phyloP scores from a whole-genome alignment of 2,329 filamentous ascomycete genomes.

The Aspergillus ruber region DNA sequence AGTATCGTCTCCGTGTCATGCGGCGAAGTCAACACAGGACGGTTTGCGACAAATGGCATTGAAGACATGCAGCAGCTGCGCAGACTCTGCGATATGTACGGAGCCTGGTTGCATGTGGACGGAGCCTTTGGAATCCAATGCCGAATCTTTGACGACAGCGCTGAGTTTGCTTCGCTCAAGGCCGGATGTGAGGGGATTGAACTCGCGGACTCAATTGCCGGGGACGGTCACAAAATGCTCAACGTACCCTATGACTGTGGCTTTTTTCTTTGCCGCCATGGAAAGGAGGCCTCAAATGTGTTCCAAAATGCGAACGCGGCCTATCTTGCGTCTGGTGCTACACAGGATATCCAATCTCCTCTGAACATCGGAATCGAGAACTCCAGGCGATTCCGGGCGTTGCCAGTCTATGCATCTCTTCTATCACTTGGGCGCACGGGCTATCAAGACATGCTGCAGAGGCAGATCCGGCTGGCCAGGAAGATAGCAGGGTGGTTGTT shows the following conservation, averaged over 20 bases:
- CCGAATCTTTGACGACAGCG: slow-evolving; percentile 53
- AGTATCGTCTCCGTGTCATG: slow-evolving; percentile 75
- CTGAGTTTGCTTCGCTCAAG: slow-evolving; percentile 52
- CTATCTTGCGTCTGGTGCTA: slow-evolving; percentile 54
- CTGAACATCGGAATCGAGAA: slow-evolving; percentile 86
- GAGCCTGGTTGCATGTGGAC: slow-evolving; percentile 84
- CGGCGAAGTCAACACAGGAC: slow-evolving; percentile 84
- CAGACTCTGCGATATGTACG: slow-evolving; percentile 62
- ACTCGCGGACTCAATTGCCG: slow-evolving; percentile 77
- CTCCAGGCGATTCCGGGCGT: slow-evolving; percentile 78
- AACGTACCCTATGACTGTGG: slow-evolving; percentile 94
- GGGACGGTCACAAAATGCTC: slow-evolving; percentile 84
- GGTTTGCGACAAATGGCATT: slow-evolving; percentile 59
- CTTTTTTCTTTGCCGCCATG: slow-evolving; percentile 72
- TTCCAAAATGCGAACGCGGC: slow-evolving; percentile 82
- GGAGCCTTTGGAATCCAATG: slow-evolving; percentile 85
- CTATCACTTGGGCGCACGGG: slow-evolving; percentile 66
- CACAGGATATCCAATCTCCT: slow-evolving; percentile 61
- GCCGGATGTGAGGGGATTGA: slow-evolving; percentile 59
- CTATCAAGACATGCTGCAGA: slow-evolving; percentile 61
- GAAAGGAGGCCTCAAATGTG: slow-evolving; percentile 52
- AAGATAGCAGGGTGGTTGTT: slow-evolving; percentile 59
- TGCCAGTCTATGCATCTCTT: slow-evolving; percentile 81
- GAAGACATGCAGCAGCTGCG: slow-evolving; percentile 60
- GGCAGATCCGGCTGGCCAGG: slow-evolving; percentile 67